Base-by-base conservation (phyloP, 2,329 filamentous ascomycete genomes). In the Xylaria sp. region DNA sequence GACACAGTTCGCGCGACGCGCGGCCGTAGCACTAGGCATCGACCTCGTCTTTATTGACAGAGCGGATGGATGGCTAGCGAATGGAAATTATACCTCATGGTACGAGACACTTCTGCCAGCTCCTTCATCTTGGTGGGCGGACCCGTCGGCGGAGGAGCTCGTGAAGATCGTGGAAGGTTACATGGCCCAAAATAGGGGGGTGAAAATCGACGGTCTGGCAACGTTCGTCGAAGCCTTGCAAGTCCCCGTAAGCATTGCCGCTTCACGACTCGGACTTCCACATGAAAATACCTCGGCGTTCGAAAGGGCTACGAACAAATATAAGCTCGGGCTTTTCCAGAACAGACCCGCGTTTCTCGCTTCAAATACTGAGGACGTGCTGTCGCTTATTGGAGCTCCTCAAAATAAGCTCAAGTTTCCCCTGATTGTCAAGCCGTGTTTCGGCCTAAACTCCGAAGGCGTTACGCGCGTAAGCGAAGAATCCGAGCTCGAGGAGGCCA, bases 391-490 rank as follows among this genome's bases (percentile, higher is more conserved):
- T 15, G 13, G 39, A 7, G 36, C 56, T 8, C 43, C 36, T 7
- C 43, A 53, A 5, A 70, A 72, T n/a, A 53, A 66, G 5, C 66
- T 76, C 3, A 28, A 59, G 4, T 76, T 73, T 28, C 75, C 75
- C 3, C 36, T 77, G 8, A 75, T 77, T n/a, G 65, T 77, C 60
- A 77, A 77, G 60, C 75, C 75, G 12, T 69, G 73, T 48, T 67
- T 74, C 39, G 75, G 74, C 4, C 63, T 76, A 0, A 76, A 75
- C 63, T 77, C 75, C 10, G 74, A 77, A 39, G 74, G 74, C 4
- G 73, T 77, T 18, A 70, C 74, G 10, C 72, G 74, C 30, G 74
- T 76, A 6, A 69, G 73, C 41, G 39, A 63, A 7, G 52, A 58
- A 20, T 57, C 63, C 8, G 63, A 71, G 45, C 50, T 71, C 5